These are phyloP conservation scores for Bretziella fagacearum DNA, from an alignment of 2,329 filamentous ascomycete genomes.

Conservation along the genomic window DNA sequence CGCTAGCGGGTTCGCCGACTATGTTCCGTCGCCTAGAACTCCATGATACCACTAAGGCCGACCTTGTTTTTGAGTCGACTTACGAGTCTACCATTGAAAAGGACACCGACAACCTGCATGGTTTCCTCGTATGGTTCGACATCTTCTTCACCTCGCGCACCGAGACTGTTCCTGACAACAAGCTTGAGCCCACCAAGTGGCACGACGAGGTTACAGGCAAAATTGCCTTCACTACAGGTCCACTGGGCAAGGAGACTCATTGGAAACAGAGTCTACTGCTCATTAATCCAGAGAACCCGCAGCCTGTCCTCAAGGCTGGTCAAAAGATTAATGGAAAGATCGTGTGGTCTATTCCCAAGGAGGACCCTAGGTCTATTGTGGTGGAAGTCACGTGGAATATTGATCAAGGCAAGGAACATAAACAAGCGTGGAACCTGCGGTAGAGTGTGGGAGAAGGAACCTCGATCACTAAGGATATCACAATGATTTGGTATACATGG, in stretches of 20 bases:
- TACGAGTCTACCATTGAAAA: slow-evolving; percentile 34
- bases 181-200: slow-evolving; percentile 44
- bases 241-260: slow-evolving; percentile 60
- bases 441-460: slow-evolving; percentile 1
- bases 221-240: slow-evolving; percentile 79
- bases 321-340: slow-evolving; percentile 49
- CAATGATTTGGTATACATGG: background rate
- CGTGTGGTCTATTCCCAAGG: slow-evolving; percentile 50
- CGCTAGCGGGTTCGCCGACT: slow-evolving; percentile 40
- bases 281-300: slow-evolving; percentile 39
- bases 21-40: slow-evolving; percentile 64
- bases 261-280: slow-evolving; percentile 77
- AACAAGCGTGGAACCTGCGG: slow-evolving; percentile 33
- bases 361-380: slow-evolving; percentile 51
- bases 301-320: slow-evolving; percentile 32
- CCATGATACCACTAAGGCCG: slow-evolving; percentile 51
- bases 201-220: slow-evolving; percentile 37
- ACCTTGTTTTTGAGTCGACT: slow-evolving; percentile 56
- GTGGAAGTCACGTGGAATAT: slow-evolving; percentile 47
- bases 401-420: slow-evolving; percentile 25
- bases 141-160: slow-evolving; percentile 61
- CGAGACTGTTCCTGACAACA: slow-evolving; percentile 31
- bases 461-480: background rate
- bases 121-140: slow-evolving; percentile 86
- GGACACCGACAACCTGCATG: slow-evolving; percentile 43